Evolutionary conservation across 225 moss, liverwort and hornwort genomes (phyloP).

Genomic region (Marchantia paleacea): DNA sequence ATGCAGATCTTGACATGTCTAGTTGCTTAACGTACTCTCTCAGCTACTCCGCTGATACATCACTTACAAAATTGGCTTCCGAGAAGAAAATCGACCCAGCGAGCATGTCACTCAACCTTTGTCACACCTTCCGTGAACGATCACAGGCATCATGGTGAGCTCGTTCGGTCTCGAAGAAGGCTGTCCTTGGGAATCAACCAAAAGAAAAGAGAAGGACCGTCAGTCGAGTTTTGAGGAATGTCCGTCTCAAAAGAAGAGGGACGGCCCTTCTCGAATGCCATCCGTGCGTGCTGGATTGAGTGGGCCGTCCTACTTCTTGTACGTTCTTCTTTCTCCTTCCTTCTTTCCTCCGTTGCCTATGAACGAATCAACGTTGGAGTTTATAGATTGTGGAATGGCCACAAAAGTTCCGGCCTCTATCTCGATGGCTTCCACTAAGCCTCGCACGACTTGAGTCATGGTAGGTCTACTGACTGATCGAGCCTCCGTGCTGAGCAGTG

Average conservation of each 20-base stretch:
- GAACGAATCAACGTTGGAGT: constrained; percentile 5
- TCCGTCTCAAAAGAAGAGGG: not conserved
- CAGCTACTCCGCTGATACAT: constrained; percentile 15
- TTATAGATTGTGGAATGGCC: constrained; percentile 8
- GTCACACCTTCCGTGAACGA: not conserved
- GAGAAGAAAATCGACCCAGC: constrained; percentile 10
- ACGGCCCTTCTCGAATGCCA: constrained; percentile 1
- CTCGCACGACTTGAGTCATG: constrained; percentile 47
- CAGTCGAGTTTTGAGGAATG: not conserved
- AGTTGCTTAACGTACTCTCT: not conserved
- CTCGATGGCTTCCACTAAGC: constrained; percentile 29
- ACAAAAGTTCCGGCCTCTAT: constrained; percentile 28
- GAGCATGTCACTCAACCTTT: constrained; percentile 8
- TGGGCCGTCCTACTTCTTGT: constrained; percentile 8
- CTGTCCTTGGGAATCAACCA: not conserved
- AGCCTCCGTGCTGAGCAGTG: constrained; percentile 49
- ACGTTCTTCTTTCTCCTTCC: constrained; percentile 5
- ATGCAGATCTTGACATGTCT: constrained; percentile 14
- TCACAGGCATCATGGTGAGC: constrained; percentile 9
- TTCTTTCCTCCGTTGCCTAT: constrained; percentile 9
- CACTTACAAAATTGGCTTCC: constrained; percentile 14
- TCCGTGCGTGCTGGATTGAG: not conserved
- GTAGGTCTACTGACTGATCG: constrained; percentile 41
- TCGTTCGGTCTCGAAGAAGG: not conserved
- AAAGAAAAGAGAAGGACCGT: not conserved